Conservation (phyloP, 148 eudicot genomes). For the Pharnaceum exiguum region DNA sequence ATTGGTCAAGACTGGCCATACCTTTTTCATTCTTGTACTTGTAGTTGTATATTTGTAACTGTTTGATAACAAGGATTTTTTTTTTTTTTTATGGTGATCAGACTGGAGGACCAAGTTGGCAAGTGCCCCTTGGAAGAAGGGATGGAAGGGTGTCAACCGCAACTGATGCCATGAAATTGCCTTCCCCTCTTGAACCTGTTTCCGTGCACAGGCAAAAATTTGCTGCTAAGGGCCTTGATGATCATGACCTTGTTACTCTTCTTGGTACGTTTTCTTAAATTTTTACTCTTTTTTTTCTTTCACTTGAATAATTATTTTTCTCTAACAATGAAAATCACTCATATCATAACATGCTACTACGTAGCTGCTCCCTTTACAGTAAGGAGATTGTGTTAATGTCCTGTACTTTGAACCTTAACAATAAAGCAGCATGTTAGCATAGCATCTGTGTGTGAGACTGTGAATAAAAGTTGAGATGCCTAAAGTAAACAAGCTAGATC, state of each 20-base stretch:
- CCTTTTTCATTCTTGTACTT: not conserved
- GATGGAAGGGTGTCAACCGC: conserved; percentile 59
- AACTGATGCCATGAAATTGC: conserved; percentile 44
- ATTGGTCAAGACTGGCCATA: not conserved
- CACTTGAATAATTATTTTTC: no score
- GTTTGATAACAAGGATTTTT: not conserved
- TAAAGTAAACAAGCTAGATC: no score
- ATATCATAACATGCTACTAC: no score
- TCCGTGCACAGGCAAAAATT: conserved; percentile 65
- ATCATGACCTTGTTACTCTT: conserved; percentile 71
- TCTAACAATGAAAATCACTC: no score
- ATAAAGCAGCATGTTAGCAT: no score
- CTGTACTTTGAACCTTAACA: no score
- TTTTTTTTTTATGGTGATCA: conserved; percentile 6
- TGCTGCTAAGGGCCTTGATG: conserved; percentile 68
- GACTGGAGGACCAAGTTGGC: conserved; percentile 79
- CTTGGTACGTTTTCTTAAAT: conserved; percentile 39
- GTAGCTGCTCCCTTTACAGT: no score
- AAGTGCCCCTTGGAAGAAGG: conserved; percentile 73
- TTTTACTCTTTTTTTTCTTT: not conserved
- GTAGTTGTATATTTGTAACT: not conserved
- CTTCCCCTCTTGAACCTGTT: conserved; percentile 58
- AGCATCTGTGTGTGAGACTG: no score
- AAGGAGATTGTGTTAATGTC: no score
- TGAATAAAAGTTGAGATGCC: no score